Conservation (phyloP, 768 basidiomycete genomes). For the Russula brevipes region DNA sequence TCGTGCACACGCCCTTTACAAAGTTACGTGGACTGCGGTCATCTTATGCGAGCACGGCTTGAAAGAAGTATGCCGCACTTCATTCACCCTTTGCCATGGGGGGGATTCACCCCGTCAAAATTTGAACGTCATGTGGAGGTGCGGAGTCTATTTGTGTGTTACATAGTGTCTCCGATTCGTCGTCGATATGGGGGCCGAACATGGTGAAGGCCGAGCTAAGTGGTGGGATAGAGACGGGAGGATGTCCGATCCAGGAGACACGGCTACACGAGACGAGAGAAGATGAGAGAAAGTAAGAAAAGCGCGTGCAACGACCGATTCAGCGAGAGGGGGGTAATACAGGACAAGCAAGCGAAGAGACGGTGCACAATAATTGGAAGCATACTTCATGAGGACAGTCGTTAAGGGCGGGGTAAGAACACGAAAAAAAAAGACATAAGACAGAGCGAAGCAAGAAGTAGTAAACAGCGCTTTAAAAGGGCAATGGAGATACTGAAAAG, state of each 20-base stretch:
- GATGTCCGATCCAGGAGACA: slow-evolving; percentile 22
- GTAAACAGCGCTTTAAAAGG: slow-evolving; percentile 11
- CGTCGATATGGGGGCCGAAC: slow-evolving; percentile 12
- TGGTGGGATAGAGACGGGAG: slow-evolving; percentile 16
- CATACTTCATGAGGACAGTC: slow-evolving; percentile 21
- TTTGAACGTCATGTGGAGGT: slow-evolving; percentile 2
- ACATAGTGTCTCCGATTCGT: slow-evolving; percentile 23
- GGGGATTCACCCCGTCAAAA: not conserved
- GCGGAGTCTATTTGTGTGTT: slow-evolving; percentile 19
- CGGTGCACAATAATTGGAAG: slow-evolving; percentile 18
- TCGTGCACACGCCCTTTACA: not conserved
- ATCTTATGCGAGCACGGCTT: slow-evolving; percentile 2
- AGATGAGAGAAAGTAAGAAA: not conserved
- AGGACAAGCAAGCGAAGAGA: slow-evolving; percentile 14
- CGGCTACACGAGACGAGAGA: slow-evolving; percentile 22
- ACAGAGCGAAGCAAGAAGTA: slow-evolving; percentile 22
- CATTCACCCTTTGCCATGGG: not conserved
- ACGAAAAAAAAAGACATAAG: slow-evolving; percentile 9
- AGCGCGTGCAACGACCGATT: slow-evolving; percentile 21
- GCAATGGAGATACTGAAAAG: slow-evolving; percentile 5
- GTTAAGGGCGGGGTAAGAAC: slow-evolving; percentile 1
- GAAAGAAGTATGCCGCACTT: not conserved
- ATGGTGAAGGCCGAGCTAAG: slow-evolving; percentile 5
- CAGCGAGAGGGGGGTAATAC: slow-evolving; percentile 19
- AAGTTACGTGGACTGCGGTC: not conserved